These are phyloP conservation scores for Aureobasidium melanogenum DNA, from an alignment of 2,329 filamentous ascomycete genomes.

Conservation along the genomic window DNA sequence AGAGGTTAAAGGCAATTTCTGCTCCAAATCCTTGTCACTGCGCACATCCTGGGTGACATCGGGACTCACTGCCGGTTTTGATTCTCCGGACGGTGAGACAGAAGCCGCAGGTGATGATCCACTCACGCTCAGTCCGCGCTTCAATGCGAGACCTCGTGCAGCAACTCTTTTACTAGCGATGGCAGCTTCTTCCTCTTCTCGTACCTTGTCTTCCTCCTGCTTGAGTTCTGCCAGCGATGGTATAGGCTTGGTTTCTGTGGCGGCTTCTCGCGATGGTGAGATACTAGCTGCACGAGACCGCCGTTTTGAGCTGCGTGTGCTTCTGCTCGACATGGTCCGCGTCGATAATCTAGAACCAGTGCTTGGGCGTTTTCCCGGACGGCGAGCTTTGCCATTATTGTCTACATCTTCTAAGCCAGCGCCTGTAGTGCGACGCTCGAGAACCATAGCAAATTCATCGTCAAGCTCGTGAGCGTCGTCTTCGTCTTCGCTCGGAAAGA, in stretches of 20 bases:
- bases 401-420: constrained; percentile 54
- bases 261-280: constrained; percentile 3
- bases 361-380: constrained; percentile 32
- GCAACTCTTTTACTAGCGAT: constrained; percentile 45
- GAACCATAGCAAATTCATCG: constrained; percentile 80
- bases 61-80: not conserved
- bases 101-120: not conserved
- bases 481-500: constrained; percentile 87
- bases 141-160: constrained; percentile 46
- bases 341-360: constrained; percentile 41
- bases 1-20: not conserved
- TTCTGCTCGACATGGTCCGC: constrained; percentile 37
- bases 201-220: constrained; percentile 47
- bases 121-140: constrained; percentile 39
- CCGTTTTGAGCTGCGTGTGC: constrained; percentile 25
- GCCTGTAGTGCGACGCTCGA: constrained; percentile 59
- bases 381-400: constrained; percentile 53
- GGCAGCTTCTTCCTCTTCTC: constrained; percentile 47
- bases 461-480: constrained; percentile 89
- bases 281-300: constrained; percentile 2
- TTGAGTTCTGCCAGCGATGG: constrained; percentile 47
- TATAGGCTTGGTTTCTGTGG: constrained; percentile 19
- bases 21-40: not conserved
- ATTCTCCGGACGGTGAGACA: not conserved
- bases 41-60: not conserved